Evolutionary conservation across 768 basidiomycete genomes (phyloP).

Genomic region (Hydnomerulius pinastri): DNA sequence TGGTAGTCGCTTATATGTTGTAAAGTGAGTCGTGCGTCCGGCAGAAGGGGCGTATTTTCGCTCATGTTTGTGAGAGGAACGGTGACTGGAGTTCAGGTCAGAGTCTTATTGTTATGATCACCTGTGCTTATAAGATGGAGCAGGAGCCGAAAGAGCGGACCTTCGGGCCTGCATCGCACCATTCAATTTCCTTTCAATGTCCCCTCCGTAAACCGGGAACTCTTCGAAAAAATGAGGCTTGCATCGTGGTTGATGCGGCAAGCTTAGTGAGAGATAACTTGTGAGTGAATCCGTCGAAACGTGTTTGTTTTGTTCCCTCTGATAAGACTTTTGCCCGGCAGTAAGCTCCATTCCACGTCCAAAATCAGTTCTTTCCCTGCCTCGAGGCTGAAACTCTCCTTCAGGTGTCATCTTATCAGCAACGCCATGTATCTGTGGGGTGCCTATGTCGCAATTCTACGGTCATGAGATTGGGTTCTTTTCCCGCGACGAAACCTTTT

Average conservation of each 20-base stretch:
- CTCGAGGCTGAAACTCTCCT: slow-evolving; percentile 52
- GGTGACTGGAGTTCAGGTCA: slow-evolving; percentile 6
- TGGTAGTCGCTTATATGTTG: slow-evolving; percentile 8
- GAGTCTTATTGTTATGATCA: not conserved
- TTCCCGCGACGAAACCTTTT: slow-evolving; percentile 32
- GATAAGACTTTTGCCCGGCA: slow-evolving; percentile 9
- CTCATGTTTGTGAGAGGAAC: slow-evolving; percentile 19
- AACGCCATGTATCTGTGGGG: slow-evolving; percentile 15
- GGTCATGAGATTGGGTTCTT: slow-evolving; percentile 18
- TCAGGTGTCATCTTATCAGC: slow-evolving; percentile 13
- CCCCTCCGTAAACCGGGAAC: slow-evolving; percentile 4
- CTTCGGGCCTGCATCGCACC: slow-evolving; percentile 10
- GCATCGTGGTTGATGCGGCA: slow-evolving; percentile 29
- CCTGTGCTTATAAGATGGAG: slow-evolving; percentile 18
- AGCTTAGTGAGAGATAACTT: slow-evolving; percentile 3
- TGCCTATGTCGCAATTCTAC: slow-evolving; percentile 7
- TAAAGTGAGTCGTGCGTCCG: slow-evolving; percentile 6
- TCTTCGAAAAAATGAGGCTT: slow-evolving; percentile 23
- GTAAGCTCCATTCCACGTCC: slow-evolving; percentile 8
- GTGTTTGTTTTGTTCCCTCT: slow-evolving; percentile 5
- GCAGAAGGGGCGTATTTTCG: slow-evolving; percentile 37
- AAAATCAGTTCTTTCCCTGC: slow-evolving; percentile 18
- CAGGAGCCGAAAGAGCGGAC: slow-evolving; percentile 9
- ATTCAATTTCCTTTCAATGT: slow-evolving; percentile 8
- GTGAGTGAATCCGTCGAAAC: slow-evolving; percentile 3